Percentiles rank a stretch among this genome's conserved stretches.
Evolutionary conservation across 345 rosid species (phyloP).

Genomic region (Hirschfeldia incana): DNA sequence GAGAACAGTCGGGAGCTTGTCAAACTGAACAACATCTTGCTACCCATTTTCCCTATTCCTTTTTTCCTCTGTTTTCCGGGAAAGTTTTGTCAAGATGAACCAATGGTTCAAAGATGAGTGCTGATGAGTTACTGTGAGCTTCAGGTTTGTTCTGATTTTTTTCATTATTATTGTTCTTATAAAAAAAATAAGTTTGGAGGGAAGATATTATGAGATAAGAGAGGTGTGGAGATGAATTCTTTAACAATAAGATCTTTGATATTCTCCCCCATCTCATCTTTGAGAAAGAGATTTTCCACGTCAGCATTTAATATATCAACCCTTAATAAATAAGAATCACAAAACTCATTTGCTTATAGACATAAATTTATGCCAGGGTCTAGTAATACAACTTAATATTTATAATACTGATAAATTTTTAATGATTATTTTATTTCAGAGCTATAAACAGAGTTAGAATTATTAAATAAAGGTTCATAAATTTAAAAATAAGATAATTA

Average conservation of each 20-base stretch:
- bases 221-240: conserved; percentile 69
- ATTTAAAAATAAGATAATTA: no score
- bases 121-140: conserved; percentile 19
- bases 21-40: conserved; percentile 30
- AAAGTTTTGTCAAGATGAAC: conserved; percentile 7
- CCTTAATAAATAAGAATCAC: neutral
- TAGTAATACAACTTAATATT: no score
- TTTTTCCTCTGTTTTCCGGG: conserved; percentile 23
- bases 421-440: neutral
- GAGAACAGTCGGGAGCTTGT: conserved; percentile 57
- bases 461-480: no score
- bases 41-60: conserved; percentile 21
- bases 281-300: conserved; percentile 36
- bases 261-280: neutral
- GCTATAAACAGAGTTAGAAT: neutral
- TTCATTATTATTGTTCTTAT: neutral
- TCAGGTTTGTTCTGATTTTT: conserved; percentile 19
- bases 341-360: neutral
- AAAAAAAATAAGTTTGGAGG: conserved; percentile 41
- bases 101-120: conserved; percentile 19
- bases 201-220: conserved; percentile 38
- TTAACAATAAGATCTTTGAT: conserved; percentile 13
- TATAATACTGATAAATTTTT: no score
- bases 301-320: conserved; percentile 33
- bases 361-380: neutral